Conservation (phyloP, 169 alveolate genomes). For the Theileria annulata region DNA sequence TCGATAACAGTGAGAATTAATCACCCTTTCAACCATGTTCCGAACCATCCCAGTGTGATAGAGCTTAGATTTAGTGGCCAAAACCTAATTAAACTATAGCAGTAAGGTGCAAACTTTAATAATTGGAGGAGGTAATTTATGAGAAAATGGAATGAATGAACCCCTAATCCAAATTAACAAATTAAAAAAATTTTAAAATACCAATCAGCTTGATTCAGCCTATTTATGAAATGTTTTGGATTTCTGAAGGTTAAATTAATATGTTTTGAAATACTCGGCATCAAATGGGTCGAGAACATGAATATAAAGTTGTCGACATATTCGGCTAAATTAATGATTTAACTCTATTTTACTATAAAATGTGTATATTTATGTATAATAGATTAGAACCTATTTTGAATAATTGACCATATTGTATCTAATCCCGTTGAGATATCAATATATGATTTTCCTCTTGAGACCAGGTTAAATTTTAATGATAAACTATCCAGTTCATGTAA, state of each 20-base stretch:
- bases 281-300: constrained; percentile 58
- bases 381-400: constrained; percentile 7
- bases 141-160: constrained; percentile 50
- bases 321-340: constrained; percentile 23
- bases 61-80: constrained; percentile 32
- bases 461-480: constrained; percentile 18
- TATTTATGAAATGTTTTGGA: constrained; percentile 12
- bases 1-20: constrained; percentile 49
- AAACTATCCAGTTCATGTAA: constrained; percentile 25
- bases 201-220: constrained; percentile 61
- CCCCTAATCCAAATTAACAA: constrained; percentile 14
- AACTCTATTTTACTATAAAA: not conserved
- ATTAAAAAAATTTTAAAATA: not conserved
- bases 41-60: constrained; percentile 60
- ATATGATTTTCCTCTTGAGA: constrained; percentile 44
- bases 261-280: not conserved
- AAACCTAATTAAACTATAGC: constrained; percentile 13
- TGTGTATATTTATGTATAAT: not conserved
- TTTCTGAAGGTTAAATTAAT: constrained; percentile 7
- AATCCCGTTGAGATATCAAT: constrained; percentile 25
- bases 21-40: constrained; percentile 46
- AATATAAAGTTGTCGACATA: constrained; percentile 50
- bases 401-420: constrained; percentile 42
- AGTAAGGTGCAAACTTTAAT: constrained; percentile 2
- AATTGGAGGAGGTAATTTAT: constrained; percentile 37